phyloP scores from a whole-genome alignment of 2,329 filamentous ascomycete species.

The Karstenula rhodostoma region DNA sequence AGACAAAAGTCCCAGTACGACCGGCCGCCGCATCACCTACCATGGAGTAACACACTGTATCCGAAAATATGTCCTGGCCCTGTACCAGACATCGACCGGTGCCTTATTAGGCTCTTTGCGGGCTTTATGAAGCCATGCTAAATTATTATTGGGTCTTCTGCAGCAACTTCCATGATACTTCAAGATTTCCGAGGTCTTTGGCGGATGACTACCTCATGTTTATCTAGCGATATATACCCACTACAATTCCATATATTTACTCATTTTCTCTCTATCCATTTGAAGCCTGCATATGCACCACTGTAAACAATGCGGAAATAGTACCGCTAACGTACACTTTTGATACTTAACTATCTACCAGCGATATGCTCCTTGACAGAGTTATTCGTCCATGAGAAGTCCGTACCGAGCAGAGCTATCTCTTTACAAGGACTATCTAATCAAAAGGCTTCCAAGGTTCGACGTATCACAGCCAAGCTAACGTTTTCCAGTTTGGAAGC shows the following conservation, averaged over 20 bases:
- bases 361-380: background rate
- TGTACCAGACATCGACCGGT: background rate
- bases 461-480: background rate
- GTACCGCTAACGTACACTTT: background rate
- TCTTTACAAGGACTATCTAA: background rate
- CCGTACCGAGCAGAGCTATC: background rate
- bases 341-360: background rate
- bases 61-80: no score
- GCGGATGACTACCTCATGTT: background rate
- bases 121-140: background rate
- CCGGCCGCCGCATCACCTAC: no score
- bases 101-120: background rate
- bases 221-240: conserved; percentile 3
- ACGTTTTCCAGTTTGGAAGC: background rate
- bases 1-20: no score
- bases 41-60: no score
- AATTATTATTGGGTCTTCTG: background rate
- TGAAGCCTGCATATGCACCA: background rate
- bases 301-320: background rate
- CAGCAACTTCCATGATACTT: background rate
- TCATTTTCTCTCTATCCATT: no score
- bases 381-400: background rate
- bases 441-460: background rate
- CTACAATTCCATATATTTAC: background rate
- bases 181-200: background rate